Percentiles rank a stretch among this genome's conserved stretches.
Conservation (phyloP, 495 filamentous ascomycete genomes). For the Tuber melanosporum region DNA sequence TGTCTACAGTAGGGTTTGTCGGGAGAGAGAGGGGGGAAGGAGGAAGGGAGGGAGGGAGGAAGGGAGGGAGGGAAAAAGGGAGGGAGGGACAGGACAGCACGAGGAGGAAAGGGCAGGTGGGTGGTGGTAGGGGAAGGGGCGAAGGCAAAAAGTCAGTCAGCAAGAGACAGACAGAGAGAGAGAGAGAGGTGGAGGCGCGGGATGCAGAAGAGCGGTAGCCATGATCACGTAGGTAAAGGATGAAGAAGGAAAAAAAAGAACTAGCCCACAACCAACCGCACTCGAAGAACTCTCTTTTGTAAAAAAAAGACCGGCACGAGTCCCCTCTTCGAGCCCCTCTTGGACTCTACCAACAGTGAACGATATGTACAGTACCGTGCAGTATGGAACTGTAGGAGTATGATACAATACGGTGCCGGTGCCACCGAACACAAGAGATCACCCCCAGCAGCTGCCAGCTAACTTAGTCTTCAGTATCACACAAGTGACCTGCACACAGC, state of each 20-base stretch:
- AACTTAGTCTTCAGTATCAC: background rate
- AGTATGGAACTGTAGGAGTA: background rate
- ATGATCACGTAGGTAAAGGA: background rate
- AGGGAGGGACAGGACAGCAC: background rate
- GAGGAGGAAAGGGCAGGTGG: background rate
- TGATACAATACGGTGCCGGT: background rate
- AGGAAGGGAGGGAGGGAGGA: background rate
- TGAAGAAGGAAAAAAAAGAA: background rate
- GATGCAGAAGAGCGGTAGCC: background rate
- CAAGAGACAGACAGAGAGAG: background rate
- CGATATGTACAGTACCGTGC: background rate
- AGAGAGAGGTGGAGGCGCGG: background rate
- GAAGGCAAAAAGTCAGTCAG: background rate
- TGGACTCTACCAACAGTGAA: background rate
- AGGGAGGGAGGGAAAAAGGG: slow-evolving; percentile 3
- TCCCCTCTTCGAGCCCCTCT: background rate
- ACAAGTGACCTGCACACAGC: background rate
- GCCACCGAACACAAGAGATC: background rate
- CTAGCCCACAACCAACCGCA: background rate
- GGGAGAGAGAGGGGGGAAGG: background rate
- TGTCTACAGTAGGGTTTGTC: slow-evolving; percentile 5
- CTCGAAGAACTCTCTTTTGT: background rate
- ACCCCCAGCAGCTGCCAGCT: background rate
- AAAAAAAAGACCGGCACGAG: background rate
- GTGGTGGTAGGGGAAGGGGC: background rate